phyloP scores from a whole-genome alignment of 352 stramenopile genomes.

The Phytophthora boehmeriae region DNA sequence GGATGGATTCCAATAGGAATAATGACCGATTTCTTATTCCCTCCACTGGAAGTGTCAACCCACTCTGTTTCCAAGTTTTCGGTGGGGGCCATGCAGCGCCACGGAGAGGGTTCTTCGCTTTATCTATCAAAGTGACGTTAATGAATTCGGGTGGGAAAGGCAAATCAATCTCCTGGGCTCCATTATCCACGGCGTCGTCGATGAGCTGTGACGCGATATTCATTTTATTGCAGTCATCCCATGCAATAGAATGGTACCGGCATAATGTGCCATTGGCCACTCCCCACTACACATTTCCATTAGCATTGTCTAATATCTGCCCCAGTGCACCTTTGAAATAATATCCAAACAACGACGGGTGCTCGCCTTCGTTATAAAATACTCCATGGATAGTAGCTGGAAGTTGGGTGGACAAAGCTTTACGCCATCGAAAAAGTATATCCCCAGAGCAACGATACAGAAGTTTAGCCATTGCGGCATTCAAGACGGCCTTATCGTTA shows the following conservation, averaged over 20 bases:
- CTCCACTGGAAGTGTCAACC: no score
- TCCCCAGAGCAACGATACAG: neutral
- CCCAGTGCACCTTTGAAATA: slow-evolving; percentile 4
- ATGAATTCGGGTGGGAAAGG: neutral
- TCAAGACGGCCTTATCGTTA: neutral
- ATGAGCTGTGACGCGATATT: neutral
- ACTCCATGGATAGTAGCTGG: neutral
- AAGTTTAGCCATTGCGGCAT: neutral
- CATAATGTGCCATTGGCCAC: slow-evolving; percentile 13
- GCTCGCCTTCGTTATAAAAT: slow-evolving; percentile 10
- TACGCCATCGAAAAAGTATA: slow-evolving; percentile 1
- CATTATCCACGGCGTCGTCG: neutral
- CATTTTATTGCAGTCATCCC: neutral
- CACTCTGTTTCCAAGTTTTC: no score
- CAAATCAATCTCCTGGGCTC: neutral
- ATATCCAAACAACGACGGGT: slow-evolving; percentile 17
- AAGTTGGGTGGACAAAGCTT: neutral
- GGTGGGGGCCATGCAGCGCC: neutral
- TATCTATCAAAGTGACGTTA: neutral
- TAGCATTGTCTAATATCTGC: slow-evolving; percentile 22
- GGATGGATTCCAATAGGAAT: no score
- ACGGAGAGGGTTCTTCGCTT: neutral
- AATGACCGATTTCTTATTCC: no score
- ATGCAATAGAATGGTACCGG: neutral
- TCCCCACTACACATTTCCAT: slow-evolving; percentile 9